phyloP scores from a whole-genome alignment of 768 basidiomycete genomes.

The Tulasnella sp. region DNA sequence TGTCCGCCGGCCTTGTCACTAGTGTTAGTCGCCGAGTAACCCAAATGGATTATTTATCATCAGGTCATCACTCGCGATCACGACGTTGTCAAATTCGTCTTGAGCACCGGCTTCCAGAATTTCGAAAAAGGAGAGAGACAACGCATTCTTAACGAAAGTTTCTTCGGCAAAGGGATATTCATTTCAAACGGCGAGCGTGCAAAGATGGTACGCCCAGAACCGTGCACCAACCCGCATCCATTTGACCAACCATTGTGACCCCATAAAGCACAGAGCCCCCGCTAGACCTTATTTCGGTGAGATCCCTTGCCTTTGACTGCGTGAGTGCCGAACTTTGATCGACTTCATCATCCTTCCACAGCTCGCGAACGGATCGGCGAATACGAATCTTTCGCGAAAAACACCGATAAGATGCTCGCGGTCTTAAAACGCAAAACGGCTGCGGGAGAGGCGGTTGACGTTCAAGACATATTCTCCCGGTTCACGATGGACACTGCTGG shows the following conservation, averaged over 20 bases:
- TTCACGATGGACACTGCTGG: constrained; percentile 19
- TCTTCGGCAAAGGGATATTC: constrained; percentile 30
- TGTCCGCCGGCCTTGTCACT: no score
- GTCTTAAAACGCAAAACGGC: not conserved
- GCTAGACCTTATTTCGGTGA: no score
- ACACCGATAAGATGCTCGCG: constrained; percentile 17
- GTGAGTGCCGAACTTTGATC: no score
- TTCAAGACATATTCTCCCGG: constrained; percentile 18
- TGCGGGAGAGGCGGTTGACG: constrained; percentile 19
- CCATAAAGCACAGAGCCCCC: no score
- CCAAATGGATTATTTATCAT: not conserved
- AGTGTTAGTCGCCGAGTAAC: no score
- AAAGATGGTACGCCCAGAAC: constrained; percentile 21
- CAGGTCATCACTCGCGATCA: constrained; percentile 17
- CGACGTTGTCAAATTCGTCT: constrained; percentile 10
- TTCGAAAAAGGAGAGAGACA: constrained; percentile 18
- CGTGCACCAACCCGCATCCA: no score
- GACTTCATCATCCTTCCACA: not conserved
- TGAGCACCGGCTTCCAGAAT: constrained; percentile 16
- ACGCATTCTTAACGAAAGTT: constrained; percentile 22
- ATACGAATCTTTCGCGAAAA: constrained; percentile 19
- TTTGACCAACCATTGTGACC: no score
- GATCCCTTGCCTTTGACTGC: no score
- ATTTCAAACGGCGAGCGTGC: constrained; percentile 25
- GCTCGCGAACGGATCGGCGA: constrained; percentile 20